Base-by-base conservation (phyloP, 495 filamentous ascomycete genomes). In the Penicillium riverlandense region DNA sequence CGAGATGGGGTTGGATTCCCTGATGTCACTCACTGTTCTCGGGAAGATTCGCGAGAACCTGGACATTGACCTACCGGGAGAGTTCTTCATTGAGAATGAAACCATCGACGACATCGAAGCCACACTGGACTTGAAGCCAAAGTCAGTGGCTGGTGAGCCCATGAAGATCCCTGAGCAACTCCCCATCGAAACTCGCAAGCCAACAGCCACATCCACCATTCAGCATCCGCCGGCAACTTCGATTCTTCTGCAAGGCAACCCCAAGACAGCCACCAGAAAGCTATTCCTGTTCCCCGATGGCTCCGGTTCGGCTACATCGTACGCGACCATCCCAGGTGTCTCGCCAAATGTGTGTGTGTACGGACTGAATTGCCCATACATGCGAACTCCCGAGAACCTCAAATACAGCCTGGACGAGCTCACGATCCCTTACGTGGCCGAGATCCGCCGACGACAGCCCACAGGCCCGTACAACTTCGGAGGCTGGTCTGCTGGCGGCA, bases 401-500 rank as follows among this genome's bases (percentile, higher is more conserved):
- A 73, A 63, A 32, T 72, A 71, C 64, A 71, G 71, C 48, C 63
- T 85, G 32, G 72, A 81, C 29, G 67, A 71, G 56, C 62, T 79
- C 29, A 77, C 78, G 14, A 66, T 70, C 12, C 66, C 74, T n/a
- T 83, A 80, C 49, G 65, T 83, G 10, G 74, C 76, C 16, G 73
- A 84, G 52, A 84, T 86, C 45, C 82, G 79, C 8, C 79, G 86
- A 47, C 80, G 86, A 29, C 74, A 89, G 66, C 79, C 90, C 0
- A 75, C 80, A 36, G 88, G 88, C 1, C 80, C 80, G 5, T 84
- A 84, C 61, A 69, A 76, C 54, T 63, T 84, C 33, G 80, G 80
- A 40, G 83, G 76, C 11, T 96, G 90, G 90, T 88, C 83, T 14
- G 89, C 88, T 8, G 90, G 90, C 40, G 90, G 90, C 35, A 86